Evolutionary conservation across 805 yeast species (phyloP), one percentile per base, ranked within the genome.

Genomic region (Saccharomycopsis olivae): DNA sequence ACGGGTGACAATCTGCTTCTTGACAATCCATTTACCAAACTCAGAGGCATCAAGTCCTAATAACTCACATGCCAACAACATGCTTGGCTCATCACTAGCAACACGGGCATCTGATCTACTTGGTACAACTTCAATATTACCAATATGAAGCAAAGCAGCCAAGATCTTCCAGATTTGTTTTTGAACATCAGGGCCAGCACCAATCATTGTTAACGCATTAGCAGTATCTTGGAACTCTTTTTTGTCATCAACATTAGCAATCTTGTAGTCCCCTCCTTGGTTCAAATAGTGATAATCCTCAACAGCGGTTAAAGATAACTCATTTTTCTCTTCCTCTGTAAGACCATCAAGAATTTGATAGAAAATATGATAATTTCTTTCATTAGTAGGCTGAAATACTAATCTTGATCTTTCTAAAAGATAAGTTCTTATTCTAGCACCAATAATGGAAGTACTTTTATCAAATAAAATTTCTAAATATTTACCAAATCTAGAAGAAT

Each of bases 401-500:
- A 89, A 69, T 58, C 98, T 75, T 28, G 96, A 86, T 50, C 98
- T 77, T 61, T 89, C 98, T 52, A 89, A 71, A 50, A 89, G 64
- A 58, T 88, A 89, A 0, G 97, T 89, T 62, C 96, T 73, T 47
- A 92, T 83, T 54, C 89, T 71, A 5, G 98, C 98, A 56, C 97
- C 98, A 51, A 87, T 80, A 53, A 89, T 89, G 27, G 83, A 73
- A 16, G 82, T 78, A 19, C 73, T 55, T 17, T 70, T 60, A 60
- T 86, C 82, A 59, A 89, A 89, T 50, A 87, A 65, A 51, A 89
- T 89, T 62, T 89, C 97, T 50, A 89, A 68, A 58, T 89, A 89
- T 60, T 89, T 89, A 55, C 98, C 98, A 56, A 92, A 94, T 60
- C 98, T 80, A 19, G 97, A 89, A 21, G 97, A 92, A 62, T 89